Conservation (phyloP, 768 basidiomycete species). For the Pleurotus cornucopiae region DNA sequence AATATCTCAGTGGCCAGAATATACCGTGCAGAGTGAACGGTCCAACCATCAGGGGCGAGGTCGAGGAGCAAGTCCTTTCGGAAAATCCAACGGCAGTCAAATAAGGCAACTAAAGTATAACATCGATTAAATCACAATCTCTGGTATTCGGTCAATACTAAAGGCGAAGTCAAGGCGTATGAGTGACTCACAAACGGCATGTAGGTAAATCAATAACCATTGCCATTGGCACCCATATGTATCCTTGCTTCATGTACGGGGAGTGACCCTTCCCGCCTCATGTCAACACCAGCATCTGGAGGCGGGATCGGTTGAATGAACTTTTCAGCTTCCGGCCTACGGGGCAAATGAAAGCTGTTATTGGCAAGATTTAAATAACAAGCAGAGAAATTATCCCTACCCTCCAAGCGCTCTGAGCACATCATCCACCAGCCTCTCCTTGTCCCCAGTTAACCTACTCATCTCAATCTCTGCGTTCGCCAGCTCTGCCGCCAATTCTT, state of each 20-base stretch:
- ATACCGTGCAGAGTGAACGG: too few species aligned
- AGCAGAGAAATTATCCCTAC: constrained; percentile 27
- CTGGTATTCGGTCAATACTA: too few species aligned
- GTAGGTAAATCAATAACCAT: background rate
- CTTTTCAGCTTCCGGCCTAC: constrained; percentile 20
- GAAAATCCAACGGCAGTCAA: too few species aligned
- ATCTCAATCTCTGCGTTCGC: constrained; percentile 47
- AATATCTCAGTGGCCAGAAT: too few species aligned
- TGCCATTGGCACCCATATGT: background rate
- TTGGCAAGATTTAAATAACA: background rate
- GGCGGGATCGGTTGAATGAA: constrained; percentile 17
- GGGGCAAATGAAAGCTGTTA: background rate
- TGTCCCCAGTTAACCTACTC: constrained; percentile 49
- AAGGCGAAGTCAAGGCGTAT: too few species aligned
- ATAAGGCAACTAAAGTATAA: too few species aligned
- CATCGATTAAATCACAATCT: too few species aligned
- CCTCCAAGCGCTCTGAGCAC: constrained; percentile 47
- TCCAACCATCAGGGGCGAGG: too few species aligned
- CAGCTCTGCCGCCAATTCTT: constrained; percentile 61
- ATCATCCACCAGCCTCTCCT: constrained; percentile 58
- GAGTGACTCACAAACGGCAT: too few species aligned
- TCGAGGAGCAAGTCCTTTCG: too few species aligned
- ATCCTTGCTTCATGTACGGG: background rate
- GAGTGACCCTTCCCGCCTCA: background rate
- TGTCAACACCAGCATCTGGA: constrained; percentile 1